Conservation (phyloP, 805 yeast species). For the Schwanniomyces sp. region DNA sequence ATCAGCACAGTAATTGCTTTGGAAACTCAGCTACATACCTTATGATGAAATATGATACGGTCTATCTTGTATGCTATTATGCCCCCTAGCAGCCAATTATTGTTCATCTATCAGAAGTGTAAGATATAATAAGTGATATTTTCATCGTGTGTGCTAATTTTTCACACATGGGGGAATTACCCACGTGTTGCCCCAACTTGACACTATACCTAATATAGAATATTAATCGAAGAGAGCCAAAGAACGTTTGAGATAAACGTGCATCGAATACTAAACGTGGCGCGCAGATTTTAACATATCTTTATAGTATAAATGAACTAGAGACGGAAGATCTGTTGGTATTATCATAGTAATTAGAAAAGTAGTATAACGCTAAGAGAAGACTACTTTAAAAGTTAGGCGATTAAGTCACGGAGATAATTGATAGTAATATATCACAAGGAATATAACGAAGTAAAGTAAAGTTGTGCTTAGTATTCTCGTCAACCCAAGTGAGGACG, state of each 20-base stretch:
- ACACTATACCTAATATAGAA: not conserved
- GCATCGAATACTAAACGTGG: conserved; percentile 1
- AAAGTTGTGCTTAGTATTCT: too few species aligned
- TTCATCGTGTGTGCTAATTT: not conserved
- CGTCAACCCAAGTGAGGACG: too few species aligned
- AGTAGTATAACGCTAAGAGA: not conserved
- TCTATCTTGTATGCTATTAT: too few species aligned
- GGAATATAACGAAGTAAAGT: not conserved
- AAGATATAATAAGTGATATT: not conserved
- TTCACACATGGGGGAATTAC: not conserved
- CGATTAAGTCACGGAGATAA: not conserved
- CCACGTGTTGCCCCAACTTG: not conserved
- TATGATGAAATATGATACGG: too few species aligned
- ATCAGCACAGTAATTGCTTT: too few species aligned
- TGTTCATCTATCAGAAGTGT: not conserved
- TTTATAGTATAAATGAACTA: not conserved
- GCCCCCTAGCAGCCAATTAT: too few species aligned
- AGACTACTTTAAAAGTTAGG: too few species aligned
- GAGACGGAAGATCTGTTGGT: not conserved
- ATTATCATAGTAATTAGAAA: not conserved
- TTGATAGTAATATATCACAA: not conserved
- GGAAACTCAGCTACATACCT: too few species aligned
- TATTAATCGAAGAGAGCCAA: not conserved
- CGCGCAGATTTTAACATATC: not conserved
- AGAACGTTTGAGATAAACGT: not conserved